Conservation (phyloP, 495 filamentous ascomycete species). For the Trichoderma orchidacearum region DNA sequence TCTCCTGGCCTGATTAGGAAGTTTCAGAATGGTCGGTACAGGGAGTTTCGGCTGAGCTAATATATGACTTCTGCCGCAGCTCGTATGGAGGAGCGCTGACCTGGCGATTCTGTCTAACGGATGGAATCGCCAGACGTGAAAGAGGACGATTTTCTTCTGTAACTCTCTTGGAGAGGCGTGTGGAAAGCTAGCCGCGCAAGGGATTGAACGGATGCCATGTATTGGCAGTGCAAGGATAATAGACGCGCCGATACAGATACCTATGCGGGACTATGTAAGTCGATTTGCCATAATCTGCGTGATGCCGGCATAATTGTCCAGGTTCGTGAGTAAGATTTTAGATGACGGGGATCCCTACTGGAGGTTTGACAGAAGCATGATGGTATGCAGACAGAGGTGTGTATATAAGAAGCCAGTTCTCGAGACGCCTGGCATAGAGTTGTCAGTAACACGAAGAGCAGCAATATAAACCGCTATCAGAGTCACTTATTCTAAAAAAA, state of each 20-base stretch:
- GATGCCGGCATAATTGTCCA: not conserved
- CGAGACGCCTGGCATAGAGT: not conserved
- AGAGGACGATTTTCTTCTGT: no score
- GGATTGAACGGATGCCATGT: no score
- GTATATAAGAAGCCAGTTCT: not conserved
- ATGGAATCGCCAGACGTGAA: no score
- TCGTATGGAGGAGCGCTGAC: not conserved
- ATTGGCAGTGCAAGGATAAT: no score
- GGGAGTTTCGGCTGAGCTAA: not conserved
- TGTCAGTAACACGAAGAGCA: no score
- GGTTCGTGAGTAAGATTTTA: not conserved
- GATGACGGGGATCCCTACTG: not conserved
- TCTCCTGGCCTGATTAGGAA: not conserved
- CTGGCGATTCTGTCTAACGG: not conserved
- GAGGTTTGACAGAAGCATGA: not conserved
- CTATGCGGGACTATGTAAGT: no score
- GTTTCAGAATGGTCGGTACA: not conserved
- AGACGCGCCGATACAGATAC: no score
- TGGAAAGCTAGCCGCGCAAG: no score
- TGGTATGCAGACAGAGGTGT: not conserved
- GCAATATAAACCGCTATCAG: not conserved
- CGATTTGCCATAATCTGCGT: no score
- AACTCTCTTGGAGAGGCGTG: no score
- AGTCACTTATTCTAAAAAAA: not conserved
- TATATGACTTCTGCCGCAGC: not conserved